Evolutionary conservation across 2,329 filamentous ascomycete species (phyloP), one percentile per base, ranked within the genome.

Genomic region (Colletotrichum cordylinicola): DNA sequence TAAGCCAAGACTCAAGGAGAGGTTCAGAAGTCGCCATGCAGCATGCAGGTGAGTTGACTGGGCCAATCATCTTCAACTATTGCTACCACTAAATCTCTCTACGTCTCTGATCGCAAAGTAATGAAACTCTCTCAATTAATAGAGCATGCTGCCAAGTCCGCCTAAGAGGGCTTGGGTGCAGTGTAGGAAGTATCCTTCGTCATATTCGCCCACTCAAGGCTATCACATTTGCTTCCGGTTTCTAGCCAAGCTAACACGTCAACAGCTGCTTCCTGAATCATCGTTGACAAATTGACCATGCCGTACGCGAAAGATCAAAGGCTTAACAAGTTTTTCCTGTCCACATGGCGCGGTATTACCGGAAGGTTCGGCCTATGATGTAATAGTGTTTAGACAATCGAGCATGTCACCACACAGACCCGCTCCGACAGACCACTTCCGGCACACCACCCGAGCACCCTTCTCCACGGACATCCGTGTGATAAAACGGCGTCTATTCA

Each of bases 331-430:
- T 43, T 69, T 52, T 60, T 21, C 64, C 33, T 18, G 35, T 43
- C 24, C 52, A 21, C 33, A 62, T 29, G 31, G 31, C 29, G n/a
- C 56, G 64, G 48, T 24, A 13, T 56, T 18, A 12, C 58, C 70
- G 70, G 65, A 73, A 74, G 55, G 56, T 69, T 73, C 58, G 48
- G 65, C 64, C 21, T 68, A 76, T 76, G 74, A 76, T 76, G 74
- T 74, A 73, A 76, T 76, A 24, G 27, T 29, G 29, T 58, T 31
- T 48, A 16, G n/a, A 74, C 21, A 52, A 61, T 65, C 43, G 13
- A 70, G 48, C 35, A 52, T 72, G 33, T 68, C 37, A 74, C 58
- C 70, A 76, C 74, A 76, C 74, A 74, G 74, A 74, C 70, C 74
- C 70, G 74, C 74, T 68, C 18, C 64, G 27, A 68, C 70, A 71